Conservation (phyloP, 371 early-diverging fungal genomes). For the Mucor mucedo region DNA sequence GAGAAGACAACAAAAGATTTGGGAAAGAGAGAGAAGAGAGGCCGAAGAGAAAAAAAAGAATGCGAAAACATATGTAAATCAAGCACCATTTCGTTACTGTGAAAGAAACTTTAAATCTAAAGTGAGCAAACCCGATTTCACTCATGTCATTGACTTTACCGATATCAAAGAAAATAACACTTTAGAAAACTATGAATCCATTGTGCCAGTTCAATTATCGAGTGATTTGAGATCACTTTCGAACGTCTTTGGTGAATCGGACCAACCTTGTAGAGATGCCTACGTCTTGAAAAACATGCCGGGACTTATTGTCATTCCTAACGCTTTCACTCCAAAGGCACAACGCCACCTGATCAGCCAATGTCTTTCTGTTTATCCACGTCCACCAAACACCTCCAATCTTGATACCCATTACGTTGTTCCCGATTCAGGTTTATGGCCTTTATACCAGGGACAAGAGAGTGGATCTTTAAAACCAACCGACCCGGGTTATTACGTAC, state of each 20-base stretch:
- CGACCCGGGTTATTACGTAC: slow-evolving; percentile 28
- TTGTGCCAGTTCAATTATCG: slow-evolving; percentile 35
- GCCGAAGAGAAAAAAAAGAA: slow-evolving; percentile 33
- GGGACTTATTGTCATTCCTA: slow-evolving; percentile 72
- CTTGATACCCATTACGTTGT: slow-evolving; percentile 83
- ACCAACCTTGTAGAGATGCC: slow-evolving; percentile 17
- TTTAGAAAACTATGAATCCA: slow-evolving; percentile 26
- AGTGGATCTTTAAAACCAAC: slow-evolving; percentile 26
- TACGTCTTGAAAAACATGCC: slow-evolving; percentile 28
- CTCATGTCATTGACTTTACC: slow-evolving; percentile 62
- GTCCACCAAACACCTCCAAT: slow-evolving; percentile 79
- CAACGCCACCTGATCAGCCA: slow-evolving; percentile 68
- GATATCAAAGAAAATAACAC: slow-evolving; percentile 26
- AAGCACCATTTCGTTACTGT: slow-evolving; percentile 78
- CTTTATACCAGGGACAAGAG: slow-evolving; percentile 49
- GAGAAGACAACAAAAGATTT: slow-evolving; percentile 50
- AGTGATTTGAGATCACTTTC: slow-evolving; percentile 26
- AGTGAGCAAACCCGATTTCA: slow-evolving; percentile 60
- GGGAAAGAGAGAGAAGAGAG: slow-evolving; percentile 36
- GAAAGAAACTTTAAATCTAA: slow-evolving; percentile 76
- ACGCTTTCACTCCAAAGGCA: slow-evolving; percentile 67
- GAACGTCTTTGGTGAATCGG: slow-evolving; percentile 23
- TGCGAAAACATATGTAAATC: slow-evolving; percentile 50
- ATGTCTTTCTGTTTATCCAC: slow-evolving; percentile 69
- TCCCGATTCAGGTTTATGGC: slow-evolving; percentile 75